These are phyloP conservation scores for Acacia crassicarpa DNA, from an alignment of 306 rosid species.

Conservation along the genomic window DNA sequence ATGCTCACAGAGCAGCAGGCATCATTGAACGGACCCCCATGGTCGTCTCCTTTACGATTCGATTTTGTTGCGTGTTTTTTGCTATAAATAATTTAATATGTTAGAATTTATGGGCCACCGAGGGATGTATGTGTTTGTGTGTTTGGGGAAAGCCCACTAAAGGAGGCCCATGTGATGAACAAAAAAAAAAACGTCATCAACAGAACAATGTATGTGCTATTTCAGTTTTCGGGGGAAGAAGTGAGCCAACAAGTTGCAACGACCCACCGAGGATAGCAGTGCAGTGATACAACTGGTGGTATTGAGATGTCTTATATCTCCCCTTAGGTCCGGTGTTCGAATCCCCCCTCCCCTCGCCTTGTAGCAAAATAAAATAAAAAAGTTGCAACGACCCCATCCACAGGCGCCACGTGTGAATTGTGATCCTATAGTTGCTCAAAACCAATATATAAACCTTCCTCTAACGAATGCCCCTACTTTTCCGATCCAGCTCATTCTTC, in stretches of 20 bases:
- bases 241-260: neutral
- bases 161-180: neutral
- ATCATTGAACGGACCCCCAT: neutral
- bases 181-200: neutral
- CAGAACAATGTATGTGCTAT: neutral
- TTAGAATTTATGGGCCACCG: neutral
- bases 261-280: no score
- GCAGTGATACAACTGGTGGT: no score
- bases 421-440: neutral
- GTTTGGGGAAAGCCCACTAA: neutral
- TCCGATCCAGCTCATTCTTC: slow-evolving; percentile 21
- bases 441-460: slow-evolving; percentile 33
- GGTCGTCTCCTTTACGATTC: neutral
- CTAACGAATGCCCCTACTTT: slow-evolving; percentile 30
- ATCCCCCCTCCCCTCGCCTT: no score
- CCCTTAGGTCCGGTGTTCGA: no score
- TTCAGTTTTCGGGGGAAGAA: neutral
- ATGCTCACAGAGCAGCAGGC: neutral
- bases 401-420: slow-evolving; percentile 41
- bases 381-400: slow-evolving; percentile 6
- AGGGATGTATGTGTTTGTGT: neutral
- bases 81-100: neutral
- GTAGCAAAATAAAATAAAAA: no score
- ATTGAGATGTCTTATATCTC: no score
- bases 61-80: neutral